These are phyloP conservation scores for Fusarium circinatum DNA, from an alignment of 2,329 filamentous ascomycete genomes.

Conservation along the genomic window DNA sequence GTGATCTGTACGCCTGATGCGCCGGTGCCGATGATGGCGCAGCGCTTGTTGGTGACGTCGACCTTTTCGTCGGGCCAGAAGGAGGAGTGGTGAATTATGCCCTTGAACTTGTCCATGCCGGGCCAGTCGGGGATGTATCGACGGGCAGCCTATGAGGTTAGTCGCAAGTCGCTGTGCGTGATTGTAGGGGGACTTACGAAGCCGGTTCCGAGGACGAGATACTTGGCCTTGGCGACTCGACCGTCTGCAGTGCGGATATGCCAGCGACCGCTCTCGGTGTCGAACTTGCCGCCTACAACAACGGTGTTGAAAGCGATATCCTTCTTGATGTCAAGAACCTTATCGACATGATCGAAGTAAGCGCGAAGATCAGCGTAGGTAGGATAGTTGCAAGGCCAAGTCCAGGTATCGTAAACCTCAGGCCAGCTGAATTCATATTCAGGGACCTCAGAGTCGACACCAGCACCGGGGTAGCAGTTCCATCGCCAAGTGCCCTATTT, in stretches of 20 bases:
- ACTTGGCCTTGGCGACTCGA: conserved; percentile 59
- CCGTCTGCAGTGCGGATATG: conserved; percentile 60
- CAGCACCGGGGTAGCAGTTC: conserved; percentile 66
- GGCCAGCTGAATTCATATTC: conserved; percentile 65
- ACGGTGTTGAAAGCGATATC: conserved; percentile 66
- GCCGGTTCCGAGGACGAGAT: conserved; percentile 63
- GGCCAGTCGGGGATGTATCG: conserved; percentile 70
- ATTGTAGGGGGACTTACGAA: conserved; percentile 51
- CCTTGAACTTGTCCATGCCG: conserved; percentile 69
- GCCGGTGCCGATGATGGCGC: conserved; percentile 72
- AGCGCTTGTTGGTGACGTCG: conserved; percentile 66
- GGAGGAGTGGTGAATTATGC: conserved; percentile 67
- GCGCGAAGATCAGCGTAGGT: conserved; percentile 60
- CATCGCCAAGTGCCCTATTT: conserved; percentile 54
- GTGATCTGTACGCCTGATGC: conserved; percentile 72
- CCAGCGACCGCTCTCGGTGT: conserved; percentile 60
- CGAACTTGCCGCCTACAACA: conserved; percentile 63
- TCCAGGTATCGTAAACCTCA: conserved; percentile 65
- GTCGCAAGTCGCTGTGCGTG: fast-evolving
- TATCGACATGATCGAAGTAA: conserved; percentile 71
- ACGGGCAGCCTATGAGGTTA: conserved; percentile 53
- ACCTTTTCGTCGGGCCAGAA: conserved; percentile 69
- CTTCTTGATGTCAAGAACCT: conserved; percentile 64
- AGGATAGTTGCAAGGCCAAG: conserved; percentile 64
- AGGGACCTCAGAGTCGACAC: conserved; percentile 64